Conservation (phyloP, 2,329 filamentous ascomycete species). For the Cercospora janseana region DNA sequence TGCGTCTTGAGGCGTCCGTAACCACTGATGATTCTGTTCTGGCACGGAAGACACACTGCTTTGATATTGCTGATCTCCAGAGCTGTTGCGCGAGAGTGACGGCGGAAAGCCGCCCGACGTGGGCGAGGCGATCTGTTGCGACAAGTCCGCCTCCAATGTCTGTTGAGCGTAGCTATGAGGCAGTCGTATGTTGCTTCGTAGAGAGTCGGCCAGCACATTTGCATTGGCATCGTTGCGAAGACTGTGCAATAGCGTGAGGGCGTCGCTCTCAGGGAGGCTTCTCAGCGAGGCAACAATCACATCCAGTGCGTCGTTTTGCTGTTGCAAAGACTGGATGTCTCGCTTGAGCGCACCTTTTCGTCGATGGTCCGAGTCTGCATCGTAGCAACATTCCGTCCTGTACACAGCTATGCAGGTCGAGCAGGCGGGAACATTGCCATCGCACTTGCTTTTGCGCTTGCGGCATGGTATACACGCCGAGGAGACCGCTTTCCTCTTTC, state of each 20-base stretch:
- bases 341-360: slow-evolving; percentile 45
- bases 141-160: slow-evolving; percentile 37
- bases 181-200: slow-evolving; percentile 42
- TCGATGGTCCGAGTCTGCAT: slow-evolving; percentile 49
- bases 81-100: slow-evolving; percentile 22
- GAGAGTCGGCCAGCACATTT: slow-evolving; percentile 43
- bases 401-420: slow-evolving; percentile 54
- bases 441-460: slow-evolving; percentile 54
- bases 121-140: slow-evolving; percentile 30
- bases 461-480: slow-evolving; percentile 52
- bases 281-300: slow-evolving; percentile 47
- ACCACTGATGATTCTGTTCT: slow-evolving; percentile 30
- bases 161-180: slow-evolving; percentile 35
- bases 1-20: slow-evolving; percentile 35
- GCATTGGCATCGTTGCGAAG: slow-evolving; percentile 44
- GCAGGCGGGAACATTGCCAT: slow-evolving; percentile 50
- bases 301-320: slow-evolving; percentile 38
- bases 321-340: slow-evolving; percentile 42
- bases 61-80: slow-evolving; percentile 18
- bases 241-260: slow-evolving; percentile 44
- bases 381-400: slow-evolving; percentile 51
- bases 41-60: slow-evolving; percentile 7
- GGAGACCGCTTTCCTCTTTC: slow-evolving; percentile 40
- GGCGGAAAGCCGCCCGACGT: slow-evolving; percentile 18
- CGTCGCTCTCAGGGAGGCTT: slow-evolving; percentile 47